phyloP scores from a whole-genome alignment of 1,284 basidiomycete genomes.

The Ceratobasidium sp. region DNA sequence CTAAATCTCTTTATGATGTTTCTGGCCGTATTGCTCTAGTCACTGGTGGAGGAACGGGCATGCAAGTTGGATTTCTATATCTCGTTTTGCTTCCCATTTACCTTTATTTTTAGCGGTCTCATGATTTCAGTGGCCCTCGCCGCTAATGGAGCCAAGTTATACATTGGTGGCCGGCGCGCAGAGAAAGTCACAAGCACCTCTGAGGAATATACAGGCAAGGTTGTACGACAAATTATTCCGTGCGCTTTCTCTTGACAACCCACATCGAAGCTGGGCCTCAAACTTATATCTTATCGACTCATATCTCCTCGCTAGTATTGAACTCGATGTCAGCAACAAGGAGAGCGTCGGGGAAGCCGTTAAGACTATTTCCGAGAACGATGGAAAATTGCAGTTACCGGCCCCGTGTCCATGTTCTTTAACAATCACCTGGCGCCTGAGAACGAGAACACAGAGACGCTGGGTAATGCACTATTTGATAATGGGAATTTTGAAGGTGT shows the following conservation, averaged over 20 bases:
- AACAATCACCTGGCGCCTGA: too few species aligned
- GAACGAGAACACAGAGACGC: too few species aligned
- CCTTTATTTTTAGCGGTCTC: constrained; percentile 61
- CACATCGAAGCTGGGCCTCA: too few species aligned
- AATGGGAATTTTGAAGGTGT: too few species aligned
- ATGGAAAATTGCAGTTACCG: constrained; percentile 68
- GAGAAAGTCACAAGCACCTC: constrained; percentile 71
- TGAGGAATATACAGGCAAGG: constrained; percentile 51
- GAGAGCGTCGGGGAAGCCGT: constrained; percentile 72
- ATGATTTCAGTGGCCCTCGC: constrained; percentile 83
- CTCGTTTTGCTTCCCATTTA: background rate
- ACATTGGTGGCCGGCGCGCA: constrained; percentile 78
- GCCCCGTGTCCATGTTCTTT: too few species aligned
- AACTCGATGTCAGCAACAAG: constrained; percentile 79
- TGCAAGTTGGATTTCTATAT: background rate
- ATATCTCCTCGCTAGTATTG: constrained; percentile 62
- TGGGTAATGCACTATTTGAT: too few species aligned
- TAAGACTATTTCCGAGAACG: constrained; percentile 66
- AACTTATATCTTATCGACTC: background rate
- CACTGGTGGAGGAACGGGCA: constrained; percentile 48
- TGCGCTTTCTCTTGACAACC: constrained; percentile 58
- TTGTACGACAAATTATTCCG: constrained; percentile 68
- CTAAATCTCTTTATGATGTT: constrained; percentile 36
- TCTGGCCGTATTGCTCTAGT: constrained; percentile 46
- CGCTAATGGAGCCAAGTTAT: constrained; percentile 86